Evolutionary conservation across 208 protist species (phyloP), one percentile per base, ranked within the genome.

Genomic region (Leishmania lainsoni): DNA sequence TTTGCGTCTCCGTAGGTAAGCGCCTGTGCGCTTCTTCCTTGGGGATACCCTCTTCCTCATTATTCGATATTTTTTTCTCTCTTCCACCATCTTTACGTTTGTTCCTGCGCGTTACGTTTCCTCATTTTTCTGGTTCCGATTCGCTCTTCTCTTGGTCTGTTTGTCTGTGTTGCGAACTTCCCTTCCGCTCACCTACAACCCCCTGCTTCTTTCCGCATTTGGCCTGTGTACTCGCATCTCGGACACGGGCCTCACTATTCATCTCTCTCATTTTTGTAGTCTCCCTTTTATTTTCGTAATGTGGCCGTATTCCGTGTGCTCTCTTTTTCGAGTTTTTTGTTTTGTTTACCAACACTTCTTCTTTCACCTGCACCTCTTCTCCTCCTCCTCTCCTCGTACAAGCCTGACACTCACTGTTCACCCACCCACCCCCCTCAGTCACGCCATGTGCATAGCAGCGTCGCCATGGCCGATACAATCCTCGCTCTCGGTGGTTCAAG

Each of bases 11-110:
- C 66, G 32, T 48, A 26, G 32, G 22, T 42, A 39, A 17, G 63
- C 69, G 14, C 80, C 32, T 77, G 65, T 48, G 39, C 22, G 59
- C 42, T 75, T 49, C 78, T 83, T 0, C 26, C 35, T 42, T 17
- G 48, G 12, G 48, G 17, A 80, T 6, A n/a, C 20, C 10, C 1
- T 45, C 59, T 39, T 66, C 59, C 32, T 35, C 59, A n/a, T 66
- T 66, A 17, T 16, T 65, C 59, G n/a, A 65, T 32, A 65, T 39
- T 29, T 22, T 66, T 5, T 29, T 35, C n/a, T n/a, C 59, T 66
- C 45, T 65, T 65, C n/a, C 12, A n/a, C 0, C n/a, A 49, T 0
- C 3, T 22, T 32, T 54, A 14, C 29, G 16, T 59, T 39, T 39
- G 6, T 9, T 78, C 39, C 48, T 68, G 56, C 14, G 59, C 22